These are phyloP conservation scores for Grigorovia yakushimaensis DNA, from an alignment of 805 yeast species.

Conservation along the genomic window DNA sequence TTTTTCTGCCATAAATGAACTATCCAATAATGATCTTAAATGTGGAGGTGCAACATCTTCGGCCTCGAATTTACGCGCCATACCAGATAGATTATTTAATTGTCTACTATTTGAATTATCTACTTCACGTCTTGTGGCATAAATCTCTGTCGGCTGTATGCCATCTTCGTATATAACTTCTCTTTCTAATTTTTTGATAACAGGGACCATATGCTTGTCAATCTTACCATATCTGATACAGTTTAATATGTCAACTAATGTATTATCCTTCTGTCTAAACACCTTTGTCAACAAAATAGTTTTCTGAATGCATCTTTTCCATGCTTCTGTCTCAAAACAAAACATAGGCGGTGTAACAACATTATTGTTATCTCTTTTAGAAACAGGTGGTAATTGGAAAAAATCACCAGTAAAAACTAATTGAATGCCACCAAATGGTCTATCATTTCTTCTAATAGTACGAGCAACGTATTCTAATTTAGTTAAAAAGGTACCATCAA, in stretches of 20 bases:
- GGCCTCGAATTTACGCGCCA: constrained; percentile 36
- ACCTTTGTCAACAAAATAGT: constrained; percentile 70
- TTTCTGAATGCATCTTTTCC: constrained; percentile 54
- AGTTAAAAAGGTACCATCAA: constrained; percentile 68
- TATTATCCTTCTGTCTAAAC: constrained; percentile 73
- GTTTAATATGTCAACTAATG: constrained; percentile 70
- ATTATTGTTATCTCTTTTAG: constrained; percentile 26
- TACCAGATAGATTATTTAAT: constrained; percentile 41
- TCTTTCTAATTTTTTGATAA: constrained; percentile 49
- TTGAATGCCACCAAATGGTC: constrained; percentile 93
- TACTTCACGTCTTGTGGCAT: constrained; percentile 80
- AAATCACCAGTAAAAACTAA: constrained; percentile 89
- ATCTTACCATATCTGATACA: constrained; percentile 68
- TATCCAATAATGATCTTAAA: constrained; percentile 34
- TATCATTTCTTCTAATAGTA: constrained; percentile 34
- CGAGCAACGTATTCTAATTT: constrained; percentile 67
- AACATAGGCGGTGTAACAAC: constrained; percentile 27
- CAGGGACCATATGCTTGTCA: constrained; percentile 35
- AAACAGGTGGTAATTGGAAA: constrained; percentile 90
- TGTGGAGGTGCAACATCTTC: constrained; percentile 32
- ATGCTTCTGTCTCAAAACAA: constrained; percentile 65
- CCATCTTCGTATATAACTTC: constrained; percentile 56
- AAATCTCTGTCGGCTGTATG: constrained; percentile 80
- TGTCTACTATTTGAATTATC: constrained; percentile 57
- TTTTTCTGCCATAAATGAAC: constrained; percentile 62